Evolutionary conservation across 805 yeast species (phyloP).

Genomic region (Sugiyamaella smithiae): DNA sequence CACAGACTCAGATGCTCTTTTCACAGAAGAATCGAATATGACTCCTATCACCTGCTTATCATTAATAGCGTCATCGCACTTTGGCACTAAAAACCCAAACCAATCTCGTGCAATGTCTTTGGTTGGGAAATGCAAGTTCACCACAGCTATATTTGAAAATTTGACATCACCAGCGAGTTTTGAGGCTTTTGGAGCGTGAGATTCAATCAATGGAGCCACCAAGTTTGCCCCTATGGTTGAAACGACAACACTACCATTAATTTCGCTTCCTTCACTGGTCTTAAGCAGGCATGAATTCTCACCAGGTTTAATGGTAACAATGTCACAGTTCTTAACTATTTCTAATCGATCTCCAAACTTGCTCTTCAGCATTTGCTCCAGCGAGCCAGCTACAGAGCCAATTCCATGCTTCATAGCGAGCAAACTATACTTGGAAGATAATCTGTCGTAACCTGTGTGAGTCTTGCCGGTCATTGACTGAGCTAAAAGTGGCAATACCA

Average conservation of each 20-base stretch:
- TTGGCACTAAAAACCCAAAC: slow-evolving; percentile 87
- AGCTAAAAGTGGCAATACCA: slow-evolving; percentile 27
- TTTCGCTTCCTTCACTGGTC: slow-evolving; percentile 1
- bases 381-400: slow-evolving; percentile 26
- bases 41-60: slow-evolving; percentile 71
- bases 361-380: slow-evolving; percentile 24
- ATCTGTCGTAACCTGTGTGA: slow-evolving; percentile 8
- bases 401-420: slow-evolving; percentile 28
- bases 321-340: slow-evolving; percentile 20
- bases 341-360: slow-evolving; percentile 22
- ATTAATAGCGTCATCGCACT: slow-evolving; percentile 42
- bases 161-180: slow-evolving; percentile 44
- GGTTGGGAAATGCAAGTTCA: slow-evolving; percentile 60
- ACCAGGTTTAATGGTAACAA: slow-evolving; percentile 12
- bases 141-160: slow-evolving; percentile 58
- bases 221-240: slow-evolving; percentile 24
- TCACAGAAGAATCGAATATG: slow-evolving; percentile 86
- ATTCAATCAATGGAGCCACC: slow-evolving; percentile 14
- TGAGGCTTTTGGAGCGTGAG: slow-evolving; percentile 13
- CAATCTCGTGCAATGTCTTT: slow-evolving; percentile 50
- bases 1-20: slow-evolving; percentile 47
- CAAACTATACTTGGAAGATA: slow-evolving; percentile 16
- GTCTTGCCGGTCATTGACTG: slow-evolving; percentile 25
- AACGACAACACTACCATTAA: slow-evolving; percentile 14
- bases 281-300: slow-evolving; percentile 10